Evolutionary conservation across 805 yeast species (phyloP).

Genomic region (Saccharomycopsis fodiens): DNA sequence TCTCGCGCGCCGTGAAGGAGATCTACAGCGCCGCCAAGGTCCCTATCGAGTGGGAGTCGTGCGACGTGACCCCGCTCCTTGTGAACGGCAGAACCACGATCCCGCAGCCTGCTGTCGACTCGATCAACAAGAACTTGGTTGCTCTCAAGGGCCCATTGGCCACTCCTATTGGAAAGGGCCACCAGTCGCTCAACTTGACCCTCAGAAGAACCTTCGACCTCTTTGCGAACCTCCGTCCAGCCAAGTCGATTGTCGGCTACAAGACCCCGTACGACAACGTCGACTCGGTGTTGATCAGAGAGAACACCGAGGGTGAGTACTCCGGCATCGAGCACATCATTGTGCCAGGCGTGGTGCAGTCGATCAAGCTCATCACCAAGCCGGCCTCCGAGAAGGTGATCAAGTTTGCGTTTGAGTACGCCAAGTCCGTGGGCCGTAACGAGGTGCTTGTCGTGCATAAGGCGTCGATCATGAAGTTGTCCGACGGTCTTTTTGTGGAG

Average conservation of each 20-base stretch:
- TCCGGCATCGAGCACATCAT: constrained; percentile 98
- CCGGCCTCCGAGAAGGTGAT: constrained; percentile 95
- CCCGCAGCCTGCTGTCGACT: constrained; percentile 86
- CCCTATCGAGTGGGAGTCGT: constrained; percentile 96
- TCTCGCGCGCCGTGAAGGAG: constrained; percentile 87
- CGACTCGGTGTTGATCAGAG: constrained; percentile 94
- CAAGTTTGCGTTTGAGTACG: constrained; percentile 95
- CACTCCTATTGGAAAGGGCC: constrained; percentile 98
- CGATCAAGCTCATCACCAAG: constrained; percentile 93
- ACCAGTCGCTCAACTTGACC: constrained; percentile 93
- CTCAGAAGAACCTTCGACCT: constrained; percentile 94
- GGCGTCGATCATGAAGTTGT: constrained; percentile 96
- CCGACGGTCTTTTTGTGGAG: constrained; percentile 93
- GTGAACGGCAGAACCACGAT: constrained; percentile 90
- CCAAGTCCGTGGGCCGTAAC: constrained; percentile 78
- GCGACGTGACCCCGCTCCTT: constrained; percentile 90
- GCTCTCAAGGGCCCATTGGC: constrained; percentile 98
- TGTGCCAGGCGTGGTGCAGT: constrained; percentile 97
- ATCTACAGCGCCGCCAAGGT: constrained; percentile 91
- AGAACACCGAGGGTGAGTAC: constrained; percentile 99
- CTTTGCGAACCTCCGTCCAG: constrained; percentile 96
- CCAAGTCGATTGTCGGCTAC: constrained; percentile 88
- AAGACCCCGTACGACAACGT: constrained; percentile 79
- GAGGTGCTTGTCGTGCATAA: constrained; percentile 94
- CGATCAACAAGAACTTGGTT: constrained; percentile 86